phyloP scores from a whole-genome alignment of 495 filamentous ascomycete species.

The Penicillium antarcticum region DNA sequence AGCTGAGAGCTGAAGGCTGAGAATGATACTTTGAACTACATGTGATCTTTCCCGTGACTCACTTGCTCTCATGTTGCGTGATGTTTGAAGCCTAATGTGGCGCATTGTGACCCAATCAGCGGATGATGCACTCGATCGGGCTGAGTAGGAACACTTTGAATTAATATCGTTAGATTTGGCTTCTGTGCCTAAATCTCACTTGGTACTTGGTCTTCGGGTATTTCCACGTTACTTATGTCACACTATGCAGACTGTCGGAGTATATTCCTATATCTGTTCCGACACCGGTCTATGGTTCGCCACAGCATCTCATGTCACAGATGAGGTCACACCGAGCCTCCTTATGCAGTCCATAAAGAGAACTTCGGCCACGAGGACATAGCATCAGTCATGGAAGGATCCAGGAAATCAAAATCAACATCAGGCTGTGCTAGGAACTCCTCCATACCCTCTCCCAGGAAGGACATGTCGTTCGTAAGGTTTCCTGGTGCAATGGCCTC shows the following conservation, averaged over 20 bases:
- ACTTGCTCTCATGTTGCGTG: background rate
- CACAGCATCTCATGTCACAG: background rate
- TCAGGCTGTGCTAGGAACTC: conserved; percentile 24
- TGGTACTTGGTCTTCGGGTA: background rate
- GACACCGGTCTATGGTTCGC: background rate
- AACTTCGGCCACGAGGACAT: conserved; percentile 22
- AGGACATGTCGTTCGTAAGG: conserved; percentile 23
- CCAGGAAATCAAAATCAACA: conserved; percentile 16
- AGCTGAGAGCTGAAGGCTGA: background rate
- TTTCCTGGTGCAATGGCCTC: conserved; percentile 4
- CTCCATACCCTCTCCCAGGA: conserved; percentile 30
- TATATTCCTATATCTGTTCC: too few relatives aligned
- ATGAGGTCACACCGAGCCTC: background rate
- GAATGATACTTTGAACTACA: background rate
- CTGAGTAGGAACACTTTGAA: too few relatives aligned
- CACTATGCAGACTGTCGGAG: too few relatives aligned
- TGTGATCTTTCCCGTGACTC: conserved; percentile 1
- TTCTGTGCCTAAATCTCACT: background rate
- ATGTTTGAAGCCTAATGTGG: conserved; percentile 8
- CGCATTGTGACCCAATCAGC: conserved; percentile 2
- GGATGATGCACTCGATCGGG: too few relatives aligned
- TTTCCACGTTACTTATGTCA: background rate
- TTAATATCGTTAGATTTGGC: too few relatives aligned
- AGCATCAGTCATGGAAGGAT: conserved; percentile 16
- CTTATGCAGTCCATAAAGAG: conserved; percentile 20